Percentiles rank a stretch among this genome's conserved stretches.
Conservation (phyloP, 2,329 filamentous ascomycete genomes). For the Alternaria sp. region DNA sequence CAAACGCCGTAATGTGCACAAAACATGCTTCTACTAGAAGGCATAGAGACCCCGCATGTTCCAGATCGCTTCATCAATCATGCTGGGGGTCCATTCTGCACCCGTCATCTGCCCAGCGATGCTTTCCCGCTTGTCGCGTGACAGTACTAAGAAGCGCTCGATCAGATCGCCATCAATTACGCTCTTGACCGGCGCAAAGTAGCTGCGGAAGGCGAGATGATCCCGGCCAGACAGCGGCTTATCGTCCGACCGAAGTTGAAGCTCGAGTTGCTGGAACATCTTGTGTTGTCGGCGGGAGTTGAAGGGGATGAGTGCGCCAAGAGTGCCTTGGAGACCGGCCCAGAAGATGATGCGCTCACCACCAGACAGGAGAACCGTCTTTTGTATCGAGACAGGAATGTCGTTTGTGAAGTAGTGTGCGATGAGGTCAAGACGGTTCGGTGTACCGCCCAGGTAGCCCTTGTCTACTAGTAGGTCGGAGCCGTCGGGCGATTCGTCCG, state of each 20-base stretch:
- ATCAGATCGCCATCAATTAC: conserved; percentile 97
- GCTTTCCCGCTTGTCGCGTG: conserved; percentile 90
- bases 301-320: conserved; percentile 93
- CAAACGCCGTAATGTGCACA: conserved; percentile 7
- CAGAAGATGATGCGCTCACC: conserved; percentile 91
- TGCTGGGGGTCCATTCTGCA: conserved; percentile 72
- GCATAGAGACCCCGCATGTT: conserved; percentile 46
- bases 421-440: conserved; percentile 83
- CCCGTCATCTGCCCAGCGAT: conserved; percentile 93
- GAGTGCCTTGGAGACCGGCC: conserved; percentile 92
- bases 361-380: conserved; percentile 87
- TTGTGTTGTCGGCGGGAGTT: conserved; percentile 90
- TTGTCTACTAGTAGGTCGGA: conserved; percentile 90
- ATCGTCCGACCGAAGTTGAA: conserved; percentile 78
- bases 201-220: conserved; percentile 92
- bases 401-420: conserved; percentile 91
- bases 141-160: conserved; percentile 84
- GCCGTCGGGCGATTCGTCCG: conserved; percentile 89
- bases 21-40: conserved; percentile 25
- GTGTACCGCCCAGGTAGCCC: conserved; percentile 86
- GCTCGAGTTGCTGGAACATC: conserved; percentile 95
- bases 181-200: conserved; percentile 95
- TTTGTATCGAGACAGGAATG: conserved; percentile 87
- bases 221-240: conserved; percentile 89
- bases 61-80: conserved; percentile 88